A percentile compares a stretch with the other conserved stretches of the same genome.
phyloP scores from a whole-genome alignment of 2,329 filamentous ascomycete genomes.

The Pezicula carpinea region DNA sequence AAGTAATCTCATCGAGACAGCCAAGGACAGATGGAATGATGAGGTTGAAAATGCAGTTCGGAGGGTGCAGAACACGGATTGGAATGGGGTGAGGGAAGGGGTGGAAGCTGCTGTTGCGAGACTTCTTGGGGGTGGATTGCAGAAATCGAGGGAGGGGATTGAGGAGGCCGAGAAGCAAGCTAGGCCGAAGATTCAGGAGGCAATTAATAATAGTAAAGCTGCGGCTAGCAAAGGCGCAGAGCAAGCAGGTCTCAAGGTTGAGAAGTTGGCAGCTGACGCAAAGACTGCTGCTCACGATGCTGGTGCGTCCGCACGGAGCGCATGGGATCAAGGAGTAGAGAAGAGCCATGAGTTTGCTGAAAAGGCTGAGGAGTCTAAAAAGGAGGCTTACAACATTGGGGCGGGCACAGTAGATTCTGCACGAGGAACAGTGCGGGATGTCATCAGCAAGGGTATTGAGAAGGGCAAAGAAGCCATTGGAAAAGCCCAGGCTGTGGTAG shows the following conservation, averaged over 20 bases:
- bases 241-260: slow-evolving; percentile 19
- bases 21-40: slow-evolving; percentile 75
- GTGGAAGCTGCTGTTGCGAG: slow-evolving; percentile 45
- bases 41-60: slow-evolving; percentile 64
- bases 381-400: slow-evolving; percentile 26
- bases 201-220: slow-evolving; percentile 33
- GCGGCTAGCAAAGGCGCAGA: slow-evolving; percentile 24
- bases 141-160: slow-evolving; percentile 25
- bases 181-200: slow-evolving; percentile 31
- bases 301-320: slow-evolving; percentile 12
- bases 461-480: slow-evolving; percentile 33
- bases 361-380: slow-evolving; percentile 7
- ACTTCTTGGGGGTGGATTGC: slow-evolving; percentile 30
- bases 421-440: slow-evolving; percentile 30
- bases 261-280: slow-evolving; percentile 17
- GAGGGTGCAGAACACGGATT: slow-evolving; percentile 63
- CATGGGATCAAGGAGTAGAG: neutral
- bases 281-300: slow-evolving; percentile 21
- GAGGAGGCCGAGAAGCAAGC: slow-evolving; percentile 26
- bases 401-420: slow-evolving; percentile 35
- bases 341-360: slow-evolving; percentile 2
- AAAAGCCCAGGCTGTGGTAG: slow-evolving; percentile 34
- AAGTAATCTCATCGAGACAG: slow-evolving; percentile 55
- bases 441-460: slow-evolving; percentile 29
- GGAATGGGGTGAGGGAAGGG: slow-evolving; percentile 55